Evolutionary conservation across 2,329 filamentous ascomycete genomes (phyloP).

Genomic region (Fusarium keratoplasticum): DNA sequence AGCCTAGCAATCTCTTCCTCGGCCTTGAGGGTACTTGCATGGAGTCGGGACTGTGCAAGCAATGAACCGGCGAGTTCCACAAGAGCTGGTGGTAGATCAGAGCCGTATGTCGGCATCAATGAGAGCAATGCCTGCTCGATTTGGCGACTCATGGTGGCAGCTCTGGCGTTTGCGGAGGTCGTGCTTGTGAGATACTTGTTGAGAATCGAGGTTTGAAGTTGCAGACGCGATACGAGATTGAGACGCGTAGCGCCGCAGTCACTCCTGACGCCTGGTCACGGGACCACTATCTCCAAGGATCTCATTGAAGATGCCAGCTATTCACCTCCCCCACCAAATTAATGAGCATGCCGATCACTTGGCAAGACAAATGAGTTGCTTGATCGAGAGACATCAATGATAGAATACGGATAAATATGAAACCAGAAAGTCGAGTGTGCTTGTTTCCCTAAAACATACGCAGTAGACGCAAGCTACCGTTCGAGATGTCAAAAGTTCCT

Average conservation of each 20-base stretch:
- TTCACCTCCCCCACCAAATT: slow-evolving; percentile 12
- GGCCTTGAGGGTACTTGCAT: slow-evolving; percentile 80
- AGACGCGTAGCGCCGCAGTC: slow-evolving; percentile 22
- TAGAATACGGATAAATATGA: neutral
- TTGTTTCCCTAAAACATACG: neutral
- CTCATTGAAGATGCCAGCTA: slow-evolving; percentile 1
- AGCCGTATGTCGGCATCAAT: slow-evolving; percentile 78
- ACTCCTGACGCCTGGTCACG: slow-evolving; percentile 34
- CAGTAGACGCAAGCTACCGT: neutral
- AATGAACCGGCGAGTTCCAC: slow-evolving; percentile 78
- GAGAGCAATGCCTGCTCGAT: slow-evolving; percentile 80
- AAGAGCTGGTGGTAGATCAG: slow-evolving; percentile 75
- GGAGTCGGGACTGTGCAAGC: slow-evolving; percentile 82
- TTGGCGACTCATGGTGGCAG: slow-evolving; percentile 74
- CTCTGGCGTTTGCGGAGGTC: neutral
- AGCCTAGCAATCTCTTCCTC: slow-evolving; percentile 89
- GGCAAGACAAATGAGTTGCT: slow-evolving; percentile 13
- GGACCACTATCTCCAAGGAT: neutral
- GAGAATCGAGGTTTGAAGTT: slow-evolving; percentile 6
- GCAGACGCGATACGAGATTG: slow-evolving; percentile 12
- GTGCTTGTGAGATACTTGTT: neutral
- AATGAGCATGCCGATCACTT: slow-evolving; percentile 22
- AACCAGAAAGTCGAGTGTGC: neutral
- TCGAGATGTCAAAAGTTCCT: slow-evolving; percentile 3
- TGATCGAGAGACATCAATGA: neutral